Conservation (phyloP, 73 alveolate genomes). For the Vitrella brassicaformis region DNA sequence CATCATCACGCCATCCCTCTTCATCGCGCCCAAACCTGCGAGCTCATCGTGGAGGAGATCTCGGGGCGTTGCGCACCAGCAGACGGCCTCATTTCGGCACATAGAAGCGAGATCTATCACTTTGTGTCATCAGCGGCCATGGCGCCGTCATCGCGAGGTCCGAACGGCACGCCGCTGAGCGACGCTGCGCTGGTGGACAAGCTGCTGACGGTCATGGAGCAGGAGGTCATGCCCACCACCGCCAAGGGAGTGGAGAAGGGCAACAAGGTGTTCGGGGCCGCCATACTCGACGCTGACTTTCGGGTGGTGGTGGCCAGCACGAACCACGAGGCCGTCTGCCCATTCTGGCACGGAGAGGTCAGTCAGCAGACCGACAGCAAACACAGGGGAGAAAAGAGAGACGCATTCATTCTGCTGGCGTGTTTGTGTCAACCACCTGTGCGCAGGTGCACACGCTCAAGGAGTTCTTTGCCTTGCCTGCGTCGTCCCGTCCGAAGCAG, state of each 20-base stretch:
- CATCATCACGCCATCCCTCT: too few relatives aligned
- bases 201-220: neutral
- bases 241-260: neutral
- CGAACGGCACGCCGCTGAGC: neutral
- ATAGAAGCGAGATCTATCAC: too few relatives aligned
- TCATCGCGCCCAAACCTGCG: too few relatives aligned
- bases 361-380: neutral
- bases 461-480: neutral
- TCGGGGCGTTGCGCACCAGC: too few relatives aligned
- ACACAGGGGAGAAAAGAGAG: slow-evolving; percentile 3
- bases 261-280: slow-evolving; percentile 12
- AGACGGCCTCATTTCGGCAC: too few relatives aligned
- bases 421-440: neutral
- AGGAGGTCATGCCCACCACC: neutral
- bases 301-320: slow-evolving; percentile 3
- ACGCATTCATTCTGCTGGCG: neutral
- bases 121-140: neutral
- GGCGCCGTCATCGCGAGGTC: neutral
- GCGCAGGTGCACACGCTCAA: neutral
- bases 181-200: too few relatives aligned
- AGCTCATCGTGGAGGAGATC: too few relatives aligned
- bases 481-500: neutral
- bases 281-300: neutral
- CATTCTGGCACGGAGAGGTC: slow-evolving; percentile 17
- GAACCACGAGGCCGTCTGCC: slow-evolving; percentile 12